phyloP scores from a whole-genome alignment of 805 yeast genomes.

The Yamadazyma tumulicola region DNA sequence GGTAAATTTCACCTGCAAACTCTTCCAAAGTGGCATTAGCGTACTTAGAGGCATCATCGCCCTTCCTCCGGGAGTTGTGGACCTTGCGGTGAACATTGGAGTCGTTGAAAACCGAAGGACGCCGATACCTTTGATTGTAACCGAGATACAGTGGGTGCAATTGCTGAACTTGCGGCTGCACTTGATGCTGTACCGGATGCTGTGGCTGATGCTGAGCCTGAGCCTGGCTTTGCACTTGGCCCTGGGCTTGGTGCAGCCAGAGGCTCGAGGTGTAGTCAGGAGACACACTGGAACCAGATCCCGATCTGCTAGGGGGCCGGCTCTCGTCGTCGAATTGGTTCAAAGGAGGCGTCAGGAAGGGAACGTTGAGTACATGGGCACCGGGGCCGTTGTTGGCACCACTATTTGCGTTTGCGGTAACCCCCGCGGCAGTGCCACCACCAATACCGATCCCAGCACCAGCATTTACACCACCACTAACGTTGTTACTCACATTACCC shows the following conservation, averaged over 20 bases:
- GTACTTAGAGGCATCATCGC: constrained; percentile 70
- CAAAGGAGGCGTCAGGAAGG: constrained; percentile 23
- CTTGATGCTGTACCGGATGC: constrained; percentile 13
- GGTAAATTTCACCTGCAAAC: constrained; percentile 68
- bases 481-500: too few species aligned
- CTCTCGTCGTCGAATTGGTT: constrained; percentile 6
- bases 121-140: constrained; percentile 8
- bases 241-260: too few species aligned
- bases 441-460: too few species aligned
- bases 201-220: constrained; percentile 12
- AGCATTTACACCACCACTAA: too few species aligned
- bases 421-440: too few species aligned
- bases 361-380: constrained; percentile 13
- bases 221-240: too few species aligned
- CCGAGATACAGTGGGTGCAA: constrained; percentile 9
- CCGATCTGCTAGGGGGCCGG: constrained; percentile 1
- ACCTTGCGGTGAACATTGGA: constrained; percentile 43
- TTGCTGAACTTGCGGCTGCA: constrained; percentile 13
- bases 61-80: constrained; percentile 35
- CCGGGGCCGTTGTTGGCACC: constrained; percentile 10
- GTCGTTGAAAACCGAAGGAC: constrained; percentile 14
- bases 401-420: not conserved
- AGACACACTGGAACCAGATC: not conserved
- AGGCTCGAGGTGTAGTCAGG: constrained; percentile 2
- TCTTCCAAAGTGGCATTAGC: constrained; percentile 65